Evolutionary conservation across 23 red algal species (phyloP), one percentile per base, ranked within the genome.

Genomic region (Gracilariopsis chorda): DNA sequence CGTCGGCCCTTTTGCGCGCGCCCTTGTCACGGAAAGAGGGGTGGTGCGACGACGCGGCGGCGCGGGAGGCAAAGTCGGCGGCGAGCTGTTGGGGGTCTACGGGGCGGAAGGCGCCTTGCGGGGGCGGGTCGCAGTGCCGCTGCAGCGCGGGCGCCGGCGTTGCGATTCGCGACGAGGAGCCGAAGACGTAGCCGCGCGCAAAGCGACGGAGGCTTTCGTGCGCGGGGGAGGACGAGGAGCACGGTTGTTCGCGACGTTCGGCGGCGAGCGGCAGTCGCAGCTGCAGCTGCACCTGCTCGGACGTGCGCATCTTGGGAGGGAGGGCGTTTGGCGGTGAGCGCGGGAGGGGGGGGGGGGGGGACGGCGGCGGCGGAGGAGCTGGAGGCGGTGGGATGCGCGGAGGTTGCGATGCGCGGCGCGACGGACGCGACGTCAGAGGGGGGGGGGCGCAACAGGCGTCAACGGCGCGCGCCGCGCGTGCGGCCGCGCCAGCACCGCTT

Each of bases 151-250:
- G 37, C 28, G 40, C 19, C 67, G 28, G 28, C 9, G 1, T n/a
- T n/a, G n/a, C n/a, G n/a, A n/a, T n/a, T n/a, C 65, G 48, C 24
- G 45, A n/a, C 17, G 47, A 23, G 69, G 37, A 8, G 17, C 70
- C 83, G 25, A 88, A 88, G 20, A 77, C 83, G 28, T 88, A 88
- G 32, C 42, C 65, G 49, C 24, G 30, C 14, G 83, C 65, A 73
- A 86, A 86, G 64, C 83, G 83, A 20, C 67, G 65, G 23, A 55
- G 45, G 12, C 62, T 7, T 43, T 14, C 19, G 48, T 29, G 76
- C 9, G 76, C 33, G n/a, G n/a, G n/a, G n/a, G n/a, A n/a, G n/a
- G n/a, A n/a, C n/a, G n/a, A n/a, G n/a, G n/a, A n/a, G n/a, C n/a
- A n/a, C n/a, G n/a, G n/a, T n/a, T n/a, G n/a, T n/a, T n/a, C 27